phyloP scores from a whole-genome alignment of 139 green algal genomes.

The Chlorella vulgaris region DNA sequence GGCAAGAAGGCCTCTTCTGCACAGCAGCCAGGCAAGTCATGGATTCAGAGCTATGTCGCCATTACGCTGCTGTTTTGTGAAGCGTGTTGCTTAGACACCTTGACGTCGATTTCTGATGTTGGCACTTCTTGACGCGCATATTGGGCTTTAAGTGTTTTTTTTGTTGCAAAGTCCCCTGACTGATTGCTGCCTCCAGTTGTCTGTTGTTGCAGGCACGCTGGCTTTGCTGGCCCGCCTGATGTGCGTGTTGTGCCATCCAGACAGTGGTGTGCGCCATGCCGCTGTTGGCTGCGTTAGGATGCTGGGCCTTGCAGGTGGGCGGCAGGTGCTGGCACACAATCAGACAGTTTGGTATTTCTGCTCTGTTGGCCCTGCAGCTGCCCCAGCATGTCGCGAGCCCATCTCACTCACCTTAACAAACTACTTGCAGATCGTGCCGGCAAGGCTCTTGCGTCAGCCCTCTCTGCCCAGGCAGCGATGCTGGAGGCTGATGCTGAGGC shows the following conservation, averaged over 20 bases:
- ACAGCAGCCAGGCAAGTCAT: background rate
- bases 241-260: slow-evolving; percentile 22
- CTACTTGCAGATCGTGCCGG: background rate
- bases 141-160: too few relatives aligned
- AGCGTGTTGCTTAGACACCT: too few relatives aligned
- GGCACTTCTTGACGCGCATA: too few relatives aligned
- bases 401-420: too few relatives aligned
- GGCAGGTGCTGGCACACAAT: background rate
- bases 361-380: background rate
- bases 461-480: background rate
- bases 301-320: background rate
- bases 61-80: too few relatives aligned
- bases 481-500: slow-evolving; percentile 2
- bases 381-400: too few relatives aligned
- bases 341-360: background rate
- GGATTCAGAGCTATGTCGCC: background rate
- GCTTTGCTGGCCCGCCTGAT: slow-evolving; percentile 26
- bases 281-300: background rate
- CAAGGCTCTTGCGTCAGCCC: background rate
- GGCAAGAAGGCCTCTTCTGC: slow-evolving; percentile 5
- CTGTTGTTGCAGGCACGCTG: slow-evolving; percentile 4
- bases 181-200: too few relatives aligned
- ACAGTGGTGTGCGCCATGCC: slow-evolving; percentile 11
- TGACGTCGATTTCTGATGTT: too few relatives aligned
- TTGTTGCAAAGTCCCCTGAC: too few relatives aligned